Conservation (phyloP, 495 filamentous ascomycete species). For the Penicillium paradoxum region DNA sequence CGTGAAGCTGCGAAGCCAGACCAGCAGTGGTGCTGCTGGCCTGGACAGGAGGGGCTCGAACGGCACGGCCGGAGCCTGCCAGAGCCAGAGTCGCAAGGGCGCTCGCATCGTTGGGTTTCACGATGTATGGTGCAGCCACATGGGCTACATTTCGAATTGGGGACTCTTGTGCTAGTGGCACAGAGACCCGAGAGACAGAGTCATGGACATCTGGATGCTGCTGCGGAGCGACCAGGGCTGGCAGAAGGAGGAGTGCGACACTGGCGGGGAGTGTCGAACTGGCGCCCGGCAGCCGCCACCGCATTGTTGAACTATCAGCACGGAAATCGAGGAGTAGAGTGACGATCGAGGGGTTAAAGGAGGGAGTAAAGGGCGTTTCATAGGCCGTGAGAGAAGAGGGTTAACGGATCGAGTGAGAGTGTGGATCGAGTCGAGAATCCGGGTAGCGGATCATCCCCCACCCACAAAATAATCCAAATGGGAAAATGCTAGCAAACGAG, state of each 20-base stretch:
- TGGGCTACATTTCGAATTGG: constrained; percentile 13
- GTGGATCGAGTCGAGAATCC: constrained; percentile 24
- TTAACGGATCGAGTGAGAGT: constrained; percentile 3
- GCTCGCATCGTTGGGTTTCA: constrained; percentile 74
- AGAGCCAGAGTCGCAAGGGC: constrained; percentile 92
- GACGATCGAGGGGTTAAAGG: neutral
- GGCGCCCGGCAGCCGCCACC: constrained; percentile 48
- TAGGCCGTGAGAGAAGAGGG: constrained; percentile 7
- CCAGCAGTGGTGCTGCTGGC: constrained; percentile 59
- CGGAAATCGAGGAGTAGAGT: neutral
- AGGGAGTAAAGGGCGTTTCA: neutral
- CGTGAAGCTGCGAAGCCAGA: constrained; percentile 73
- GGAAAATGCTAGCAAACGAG: neutral
- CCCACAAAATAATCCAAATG: neutral
- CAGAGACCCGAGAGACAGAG: constrained; percentile 28
- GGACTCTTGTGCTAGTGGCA: constrained; percentile 26
- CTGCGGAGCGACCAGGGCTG: constrained; percentile 46
- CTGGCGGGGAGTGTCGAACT: constrained; percentile 45
- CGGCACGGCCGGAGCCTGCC: constrained; percentile 65
- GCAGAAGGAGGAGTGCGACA: constrained; percentile 43
- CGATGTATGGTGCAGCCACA: constrained; percentile 25
- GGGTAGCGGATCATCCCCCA: constrained; percentile 28
- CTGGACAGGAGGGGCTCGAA: constrained; percentile 77
- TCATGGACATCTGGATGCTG: constrained; percentile 41
- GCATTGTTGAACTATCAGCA: constrained; percentile 41